These are phyloP conservation scores for Tetrapyrgos nigripes DNA, from an alignment of 1,284 basidiomycete genomes.

Conservation along the genomic window DNA sequence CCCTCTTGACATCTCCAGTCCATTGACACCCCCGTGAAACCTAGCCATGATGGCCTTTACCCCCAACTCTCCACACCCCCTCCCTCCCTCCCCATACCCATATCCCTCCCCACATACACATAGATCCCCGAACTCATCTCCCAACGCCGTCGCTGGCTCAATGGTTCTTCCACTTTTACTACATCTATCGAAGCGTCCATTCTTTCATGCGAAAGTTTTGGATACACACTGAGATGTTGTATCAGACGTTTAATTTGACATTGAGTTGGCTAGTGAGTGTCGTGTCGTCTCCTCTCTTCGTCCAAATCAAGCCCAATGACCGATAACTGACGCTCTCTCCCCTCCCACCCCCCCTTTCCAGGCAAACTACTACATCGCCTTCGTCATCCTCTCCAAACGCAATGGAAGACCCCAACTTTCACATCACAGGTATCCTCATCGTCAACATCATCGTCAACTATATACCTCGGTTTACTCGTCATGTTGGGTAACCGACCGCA, in stretches of 20 bases:
- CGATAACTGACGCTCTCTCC: neutral
- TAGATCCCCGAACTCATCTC: no score
- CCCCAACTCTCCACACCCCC: no score
- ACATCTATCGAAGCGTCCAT: no score
- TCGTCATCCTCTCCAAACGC: conserved; percentile 72
- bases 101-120: no score
- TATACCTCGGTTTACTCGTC: conserved; percentile 87
- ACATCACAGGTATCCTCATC: conserved; percentile 65
- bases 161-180: no score
- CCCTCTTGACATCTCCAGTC: conserved; percentile 95
- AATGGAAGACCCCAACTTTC: conserved; percentile 62
- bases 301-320: no score
- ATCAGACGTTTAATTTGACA: conserved; percentile 89
- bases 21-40: conserved; percentile 89
- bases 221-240: conserved; percentile 94
- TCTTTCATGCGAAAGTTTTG: no score
- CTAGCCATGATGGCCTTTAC: no score
- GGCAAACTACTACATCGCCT: conserved; percentile 92
- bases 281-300: conserved; percentile 23
- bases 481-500: conserved; percentile 96
- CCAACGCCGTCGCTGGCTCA: no score
- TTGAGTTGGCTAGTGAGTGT: conserved; percentile 86
- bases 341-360: conserved; percentile 34
- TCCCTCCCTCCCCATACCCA: conserved; percentile 81
- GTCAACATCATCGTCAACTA: conserved; percentile 85